phyloP scores from a whole-genome alignment of 2,329 filamentous ascomycete genomes.

The Metarhizium anisopliae region DNA sequence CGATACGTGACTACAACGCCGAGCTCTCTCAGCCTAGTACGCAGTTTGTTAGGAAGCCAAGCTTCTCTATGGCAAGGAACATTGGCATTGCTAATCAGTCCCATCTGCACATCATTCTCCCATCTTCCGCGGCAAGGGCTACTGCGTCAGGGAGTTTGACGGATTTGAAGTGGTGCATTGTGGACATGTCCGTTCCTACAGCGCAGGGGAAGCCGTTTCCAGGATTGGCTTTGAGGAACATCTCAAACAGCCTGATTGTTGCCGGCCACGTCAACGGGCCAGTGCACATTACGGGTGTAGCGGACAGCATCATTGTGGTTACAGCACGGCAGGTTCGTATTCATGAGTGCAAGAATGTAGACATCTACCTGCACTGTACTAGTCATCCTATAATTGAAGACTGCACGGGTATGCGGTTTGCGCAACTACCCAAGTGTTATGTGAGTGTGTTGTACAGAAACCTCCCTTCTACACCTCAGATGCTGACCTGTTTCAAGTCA shows the following conservation, averaged over 20 bases:
- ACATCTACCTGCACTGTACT: constrained; percentile 72
- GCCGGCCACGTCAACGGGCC: constrained; percentile 72
- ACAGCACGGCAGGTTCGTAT: constrained; percentile 83
- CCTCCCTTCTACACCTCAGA: background rate
- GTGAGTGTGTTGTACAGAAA: constrained; percentile 38
- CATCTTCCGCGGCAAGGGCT: constrained; percentile 58
- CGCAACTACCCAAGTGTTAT: constrained; percentile 60
- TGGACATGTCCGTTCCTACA: constrained; percentile 69
- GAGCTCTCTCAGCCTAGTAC: constrained; percentile 35
- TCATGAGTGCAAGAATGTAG: constrained; percentile 74
- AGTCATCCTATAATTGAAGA: constrained; percentile 93
- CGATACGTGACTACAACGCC: constrained; percentile 45
- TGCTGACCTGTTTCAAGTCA: constrained; percentile 11
- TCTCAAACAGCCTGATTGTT: constrained; percentile 63
- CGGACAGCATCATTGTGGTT: constrained; percentile 67
- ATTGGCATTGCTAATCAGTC: constrained; percentile 59
- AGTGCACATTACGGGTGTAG: constrained; percentile 70
- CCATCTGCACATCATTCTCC: constrained; percentile 68
- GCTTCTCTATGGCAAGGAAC: constrained; percentile 52
- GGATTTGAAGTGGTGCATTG: constrained; percentile 59
- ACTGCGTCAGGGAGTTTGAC: constrained; percentile 67
- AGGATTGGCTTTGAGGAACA: constrained; percentile 56
- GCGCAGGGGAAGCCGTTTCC: constrained; percentile 54
- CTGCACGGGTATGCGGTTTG: constrained; percentile 70
- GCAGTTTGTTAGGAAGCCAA: constrained; percentile 46